Percentiles rank a stretch among this genome's conserved stretches.
Conservation (phyloP, 2,329 filamentous ascomycete species). For the Fusarium secorum region DNA sequence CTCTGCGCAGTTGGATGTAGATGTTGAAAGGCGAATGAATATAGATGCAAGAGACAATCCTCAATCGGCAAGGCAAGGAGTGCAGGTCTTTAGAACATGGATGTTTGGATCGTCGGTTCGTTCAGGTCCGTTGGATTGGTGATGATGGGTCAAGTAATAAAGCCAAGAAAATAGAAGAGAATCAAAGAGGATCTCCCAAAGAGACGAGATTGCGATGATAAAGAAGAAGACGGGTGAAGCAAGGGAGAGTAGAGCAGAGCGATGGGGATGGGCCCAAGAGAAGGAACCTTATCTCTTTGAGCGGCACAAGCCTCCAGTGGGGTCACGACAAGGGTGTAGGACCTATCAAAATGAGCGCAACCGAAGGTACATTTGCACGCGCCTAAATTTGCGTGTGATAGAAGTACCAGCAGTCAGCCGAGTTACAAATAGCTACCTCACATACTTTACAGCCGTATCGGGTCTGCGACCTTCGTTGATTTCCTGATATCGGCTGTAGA, state of each 20-base stretch:
- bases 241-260: background rate
- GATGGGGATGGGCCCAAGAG: background rate
- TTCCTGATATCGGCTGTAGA: too few species aligned
- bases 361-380: too few species aligned
- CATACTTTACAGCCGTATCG: too few species aligned
- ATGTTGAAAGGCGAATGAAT: background rate
- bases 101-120: conserved; percentile 29
- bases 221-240: conserved; percentile 16
- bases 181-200: conserved; percentile 7
- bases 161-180: conserved; percentile 22
- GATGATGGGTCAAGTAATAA: conserved; percentile 5
- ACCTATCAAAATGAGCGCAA: too few species aligned
- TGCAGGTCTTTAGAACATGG: conserved; percentile 23
- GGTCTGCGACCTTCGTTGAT: too few species aligned
- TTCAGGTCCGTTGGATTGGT: conserved; percentile 17
- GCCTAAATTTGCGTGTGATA: too few species aligned
- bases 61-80: conserved; percentile 2
- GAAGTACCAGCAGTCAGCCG: too few species aligned
- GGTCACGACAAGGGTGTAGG: too few species aligned
- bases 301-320: too few species aligned
- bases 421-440: too few species aligned
- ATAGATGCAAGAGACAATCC: background rate
- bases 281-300: conserved; percentile 20
- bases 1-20: background rate
- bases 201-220: conserved; percentile 20